phyloP scores from a whole-genome alignment of 257 asterid species.

The Solanum chilense region DNA sequence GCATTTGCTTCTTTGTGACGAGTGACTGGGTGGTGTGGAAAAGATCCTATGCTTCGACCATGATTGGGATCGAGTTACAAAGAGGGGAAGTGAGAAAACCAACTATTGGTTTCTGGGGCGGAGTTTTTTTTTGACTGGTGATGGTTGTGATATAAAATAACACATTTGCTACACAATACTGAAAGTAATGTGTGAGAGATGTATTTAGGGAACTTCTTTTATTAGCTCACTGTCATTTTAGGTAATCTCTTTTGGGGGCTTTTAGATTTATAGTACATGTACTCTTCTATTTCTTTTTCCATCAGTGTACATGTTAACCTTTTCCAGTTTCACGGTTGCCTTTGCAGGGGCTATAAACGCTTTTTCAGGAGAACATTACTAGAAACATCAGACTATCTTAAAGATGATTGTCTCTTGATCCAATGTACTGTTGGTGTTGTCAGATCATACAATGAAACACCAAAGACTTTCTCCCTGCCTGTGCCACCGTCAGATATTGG shows the following conservation, averaged over 20 bases:
- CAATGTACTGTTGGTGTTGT: conserved; percentile 17
- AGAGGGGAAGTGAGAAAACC: neutral
- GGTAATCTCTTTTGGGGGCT: neutral
- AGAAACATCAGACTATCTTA: conserved; percentile 7
- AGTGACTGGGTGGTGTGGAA: neutral
- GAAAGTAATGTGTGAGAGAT: neutral
- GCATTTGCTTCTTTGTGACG: neutral
- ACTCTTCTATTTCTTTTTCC: neutral
- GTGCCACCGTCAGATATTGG: conserved; percentile 5
- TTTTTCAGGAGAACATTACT: neutral
- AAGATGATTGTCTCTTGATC: conserved; percentile 10
- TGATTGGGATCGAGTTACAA: neutral
- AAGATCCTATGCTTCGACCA: neutral
- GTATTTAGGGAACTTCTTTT: neutral
- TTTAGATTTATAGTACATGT: neutral
- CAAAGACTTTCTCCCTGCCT: conserved; percentile 1
- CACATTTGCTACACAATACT: neutral
- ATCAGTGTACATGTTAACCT: neutral
- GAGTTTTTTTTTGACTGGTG: neutral
- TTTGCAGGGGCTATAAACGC: conserved; percentile 11
- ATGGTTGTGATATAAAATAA: neutral
- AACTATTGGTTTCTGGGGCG: neutral
- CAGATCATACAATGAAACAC: conserved; percentile 5
- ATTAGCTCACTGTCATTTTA: neutral
- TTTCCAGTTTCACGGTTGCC: neutral